Base-by-base conservation (phyloP, 2,329 filamentous ascomycete genomes). In the Exophiala dermatitidis region DNA sequence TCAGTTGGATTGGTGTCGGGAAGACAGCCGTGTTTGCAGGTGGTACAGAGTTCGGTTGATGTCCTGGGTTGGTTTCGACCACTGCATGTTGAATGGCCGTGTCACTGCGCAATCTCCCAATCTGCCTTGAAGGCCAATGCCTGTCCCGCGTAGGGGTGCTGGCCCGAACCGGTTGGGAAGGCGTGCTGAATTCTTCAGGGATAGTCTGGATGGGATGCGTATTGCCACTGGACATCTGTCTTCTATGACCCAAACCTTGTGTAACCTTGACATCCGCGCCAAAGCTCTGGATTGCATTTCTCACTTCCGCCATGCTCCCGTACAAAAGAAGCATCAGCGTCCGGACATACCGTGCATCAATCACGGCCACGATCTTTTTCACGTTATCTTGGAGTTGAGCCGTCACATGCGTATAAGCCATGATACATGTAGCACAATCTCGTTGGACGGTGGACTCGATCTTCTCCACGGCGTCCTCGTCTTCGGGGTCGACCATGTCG, bases 301-400 rank as follows among this genome's bases (percentile, higher is more conserved):
- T 77, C 54, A 81, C 70, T 64, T 84, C 81, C 43, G 80, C 67
- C 46, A 82, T 65, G 57, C 79, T 78, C 45, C 77, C 76, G 60
- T 80, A 81, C 34, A 82, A 73, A 58, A 80, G 74, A 34, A 82
- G 72, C 67, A 84, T 74, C 41, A 82, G 70, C 10, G 76, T 80
- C 29, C 81, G 77, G 48, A 83, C 69, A 58, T 82, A 78, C 52
- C 77, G 75, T 4, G 76, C 71, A 59, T 83, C 79, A 3, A 75
- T 74, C 46, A 77, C 73, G 44, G 75, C 69, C n/a, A 79, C 72
- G 33, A 81, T 77, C 53, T 77, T 78, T 43, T 69, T 66, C 28
- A 73, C 67, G 43, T 70, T 74, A 46, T 74, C 71, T 47, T 72
- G 72, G 43, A 80, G 64, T 53, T 77, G 74, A 34, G 71, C 71